Evolutionary conservation across 2,329 filamentous ascomycete species (phyloP).

Genomic region (Macroventuria anomochaeta): DNA sequence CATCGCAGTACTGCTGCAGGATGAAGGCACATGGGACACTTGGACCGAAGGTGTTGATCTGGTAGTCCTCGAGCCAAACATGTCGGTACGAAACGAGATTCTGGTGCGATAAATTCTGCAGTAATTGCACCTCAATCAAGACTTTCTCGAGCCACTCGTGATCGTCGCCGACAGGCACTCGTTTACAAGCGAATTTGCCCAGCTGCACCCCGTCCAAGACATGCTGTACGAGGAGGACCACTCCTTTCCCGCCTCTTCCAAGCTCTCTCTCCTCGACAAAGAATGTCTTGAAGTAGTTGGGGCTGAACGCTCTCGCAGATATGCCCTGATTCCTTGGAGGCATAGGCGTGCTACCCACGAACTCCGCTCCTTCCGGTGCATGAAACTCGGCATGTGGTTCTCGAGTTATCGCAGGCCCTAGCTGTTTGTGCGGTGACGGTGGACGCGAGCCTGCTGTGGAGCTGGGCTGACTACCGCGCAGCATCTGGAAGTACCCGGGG

Average conservation of each 20-base stretch:
- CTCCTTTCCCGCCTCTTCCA: conserved; percentile 89
- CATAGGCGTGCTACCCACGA: conserved; percentile 54
- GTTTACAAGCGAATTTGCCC: conserved; percentile 94
- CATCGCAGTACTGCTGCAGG: conserved; percentile 95
- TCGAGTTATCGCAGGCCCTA: conserved; percentile 41
- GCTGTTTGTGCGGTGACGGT: conserved; percentile 58
- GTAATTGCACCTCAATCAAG: conserved; percentile 87
- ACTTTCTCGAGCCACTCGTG: conserved; percentile 96
- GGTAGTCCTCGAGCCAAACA: conserved; percentile 92
- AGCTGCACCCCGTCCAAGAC: conserved; percentile 87
- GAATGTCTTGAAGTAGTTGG: conserved; percentile 90
- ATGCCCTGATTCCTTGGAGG: conserved; percentile 68
- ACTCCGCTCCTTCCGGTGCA: conserved; percentile 59
- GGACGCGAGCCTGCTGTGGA: conserved; percentile 58
- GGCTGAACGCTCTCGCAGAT: conserved; percentile 84
- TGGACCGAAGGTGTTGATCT: conserved; percentile 83
- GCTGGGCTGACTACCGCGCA: conserved; percentile 66
- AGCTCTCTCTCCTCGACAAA: conserved; percentile 89
- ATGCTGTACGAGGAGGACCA: conserved; percentile 92
- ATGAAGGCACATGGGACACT: conserved; percentile 96
- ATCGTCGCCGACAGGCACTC: conserved; percentile 91
- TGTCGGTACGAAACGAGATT: conserved; percentile 97
- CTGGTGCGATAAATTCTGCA: conserved; percentile 89
- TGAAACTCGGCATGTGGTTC: conserved; percentile 33
- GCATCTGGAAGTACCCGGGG: conserved; percentile 94